Percentiles rank a stretch among this genome's conserved stretches.
Evolutionary conservation across 768 basidiomycete genomes (phyloP).

Genomic region (Agrocybe praecox): DNA sequence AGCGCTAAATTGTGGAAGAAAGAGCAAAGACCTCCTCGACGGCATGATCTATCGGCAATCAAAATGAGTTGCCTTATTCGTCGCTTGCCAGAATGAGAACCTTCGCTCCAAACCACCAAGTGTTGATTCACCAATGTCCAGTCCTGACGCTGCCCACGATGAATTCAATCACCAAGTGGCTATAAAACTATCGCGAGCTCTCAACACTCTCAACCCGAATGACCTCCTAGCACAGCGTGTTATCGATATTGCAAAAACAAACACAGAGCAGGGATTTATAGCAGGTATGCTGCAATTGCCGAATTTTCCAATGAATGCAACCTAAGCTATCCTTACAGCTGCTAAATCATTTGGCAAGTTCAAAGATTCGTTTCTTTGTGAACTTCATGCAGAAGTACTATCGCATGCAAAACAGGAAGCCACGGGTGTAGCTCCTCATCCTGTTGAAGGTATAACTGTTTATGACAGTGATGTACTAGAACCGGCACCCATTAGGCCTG

Average conservation of each 20-base stretch:
- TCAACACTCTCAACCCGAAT: constrained; percentile 84
- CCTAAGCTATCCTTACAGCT: constrained; percentile 43
- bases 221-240: constrained; percentile 79
- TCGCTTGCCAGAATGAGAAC: not conserved
- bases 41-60: not conserved
- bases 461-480: constrained; percentile 83
- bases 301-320: not conserved
- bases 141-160: constrained; percentile 22
- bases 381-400: constrained; percentile 79
- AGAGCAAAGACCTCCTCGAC: not conserved
- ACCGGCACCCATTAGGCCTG: constrained; percentile 75
- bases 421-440: constrained; percentile 53
- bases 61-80: constrained; percentile 1
- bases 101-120: constrained; percentile 15
- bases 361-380: constrained; percentile 72
- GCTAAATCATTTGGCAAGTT: constrained; percentile 88
- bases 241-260: constrained; percentile 78
- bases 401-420: constrained; percentile 70
- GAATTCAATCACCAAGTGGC: constrained; percentile 71
- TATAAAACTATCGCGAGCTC: constrained; percentile 76
- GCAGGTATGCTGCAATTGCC: constrained; percentile 49
- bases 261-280: constrained; percentile 63
- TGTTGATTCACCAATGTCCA: constrained; percentile 23
- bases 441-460: constrained; percentile 76
- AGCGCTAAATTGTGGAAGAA: not conserved